A percentile compares a stretch with the other conserved stretches of the same genome.
Evolutionary conservation across 140 eudicot species (phyloP).

Genomic region (Stevia rebaudiana): DNA sequence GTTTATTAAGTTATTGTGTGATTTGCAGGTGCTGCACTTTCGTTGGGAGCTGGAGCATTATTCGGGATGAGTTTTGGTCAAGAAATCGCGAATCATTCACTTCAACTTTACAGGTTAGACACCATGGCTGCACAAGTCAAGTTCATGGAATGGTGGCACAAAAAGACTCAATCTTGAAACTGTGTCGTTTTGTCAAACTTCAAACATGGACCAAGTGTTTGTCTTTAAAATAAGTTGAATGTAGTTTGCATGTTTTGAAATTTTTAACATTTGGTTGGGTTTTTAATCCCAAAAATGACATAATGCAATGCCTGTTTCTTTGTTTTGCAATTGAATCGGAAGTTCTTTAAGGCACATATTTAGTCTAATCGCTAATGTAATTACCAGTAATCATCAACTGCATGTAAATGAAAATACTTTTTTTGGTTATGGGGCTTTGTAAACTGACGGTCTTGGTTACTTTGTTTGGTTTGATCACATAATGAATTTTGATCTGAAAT

Average conservation of each 20-base stretch:
- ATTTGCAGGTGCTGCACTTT: conserved; percentile 57
- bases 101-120: conserved; percentile 67
- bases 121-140: conserved; percentile 74
- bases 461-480: too few relatives aligned
- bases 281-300: conserved; percentile 2
- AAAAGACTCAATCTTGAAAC: conserved; percentile 36
- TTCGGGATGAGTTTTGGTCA: conserved; percentile 75
- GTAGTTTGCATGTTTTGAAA: conserved; percentile 22
- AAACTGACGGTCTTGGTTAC: too few relatives aligned
- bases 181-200: neutral
- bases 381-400: neutral
- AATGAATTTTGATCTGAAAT: too few relatives aligned
- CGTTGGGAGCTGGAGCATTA: conserved; percentile 77
- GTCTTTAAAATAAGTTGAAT: conserved; percentile 18
- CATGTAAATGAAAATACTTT: neutral
- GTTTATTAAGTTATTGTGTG: neutral
- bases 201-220: neutral
- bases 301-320: conserved; percentile 7
- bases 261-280: neutral
- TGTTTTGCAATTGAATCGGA: neutral
- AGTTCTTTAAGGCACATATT: neutral
- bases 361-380: neutral
- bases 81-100: conserved; percentile 66
- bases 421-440: too few relatives aligned
- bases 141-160: conserved; percentile 89